Conservation (phyloP, 257 asterid genomes). For the Vinca minor region DNA sequence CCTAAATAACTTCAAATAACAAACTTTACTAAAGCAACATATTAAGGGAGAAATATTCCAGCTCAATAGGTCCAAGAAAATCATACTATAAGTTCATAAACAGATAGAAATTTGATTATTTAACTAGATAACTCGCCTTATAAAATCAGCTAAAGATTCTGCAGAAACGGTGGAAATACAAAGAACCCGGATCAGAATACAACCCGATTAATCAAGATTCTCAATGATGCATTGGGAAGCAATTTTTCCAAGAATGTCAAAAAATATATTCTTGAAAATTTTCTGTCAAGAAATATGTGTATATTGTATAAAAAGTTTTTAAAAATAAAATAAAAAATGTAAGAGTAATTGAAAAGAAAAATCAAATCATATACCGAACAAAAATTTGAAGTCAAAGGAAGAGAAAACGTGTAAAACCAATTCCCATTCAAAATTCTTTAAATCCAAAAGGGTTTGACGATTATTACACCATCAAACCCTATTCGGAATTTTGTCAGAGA, state of each 20-base stretch:
- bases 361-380: slow-evolving; percentile 11
- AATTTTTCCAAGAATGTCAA: not conserved
- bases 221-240: slow-evolving; percentile 6
- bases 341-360: not conserved
- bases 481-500: slow-evolving; percentile 4
- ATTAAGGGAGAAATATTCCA: slow-evolving; percentile 12
- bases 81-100: not conserved
- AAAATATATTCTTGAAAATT: not conserved
- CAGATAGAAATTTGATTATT: not conserved
- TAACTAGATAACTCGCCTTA: slow-evolving; percentile 34
- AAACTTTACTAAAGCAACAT: not conserved
- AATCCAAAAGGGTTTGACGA: slow-evolving; percentile 50
- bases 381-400: slow-evolving; percentile 23
- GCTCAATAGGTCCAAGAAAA: slow-evolving; percentile 14
- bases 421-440: slow-evolving; percentile 5
- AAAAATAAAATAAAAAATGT: not conserved
- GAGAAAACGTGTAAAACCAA: slow-evolving; percentile 21
- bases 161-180: slow-evolving; percentile 23
- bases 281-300: slow-evolving; percentile 1
- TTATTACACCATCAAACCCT: slow-evolving; percentile 39
- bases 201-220: slow-evolving; percentile 20
- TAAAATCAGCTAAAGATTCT: slow-evolving; percentile 23
- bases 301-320: not conserved
- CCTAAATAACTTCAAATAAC: not conserved
- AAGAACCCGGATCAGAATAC: slow-evolving; percentile 35